Percentiles rank a stretch among this genome's conserved stretches.
These are phyloP conservation scores for Magnaporthiopsis incrustans DNA, from an alignment of 2,329 filamentous ascomycete species.

Conservation along the genomic window DNA sequence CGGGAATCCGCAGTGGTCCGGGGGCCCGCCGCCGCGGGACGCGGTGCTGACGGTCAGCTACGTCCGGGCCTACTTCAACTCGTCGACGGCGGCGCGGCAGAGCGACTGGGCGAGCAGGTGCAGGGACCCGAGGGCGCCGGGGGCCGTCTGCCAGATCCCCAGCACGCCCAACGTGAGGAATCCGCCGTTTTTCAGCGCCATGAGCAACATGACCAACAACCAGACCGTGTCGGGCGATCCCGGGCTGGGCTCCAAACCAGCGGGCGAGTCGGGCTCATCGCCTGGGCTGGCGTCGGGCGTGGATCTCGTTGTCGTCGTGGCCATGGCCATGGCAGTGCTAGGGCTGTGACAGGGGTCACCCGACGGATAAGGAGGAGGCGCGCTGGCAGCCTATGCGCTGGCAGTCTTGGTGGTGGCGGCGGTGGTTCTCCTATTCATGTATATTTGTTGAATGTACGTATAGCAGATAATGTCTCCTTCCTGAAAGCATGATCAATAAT, in stretches of 20 bases:
- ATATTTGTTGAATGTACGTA: no score
- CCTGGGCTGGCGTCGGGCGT: background rate
- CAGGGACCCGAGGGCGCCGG: conserved; percentile 23
- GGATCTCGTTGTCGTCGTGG: background rate
- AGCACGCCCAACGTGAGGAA: conserved; percentile 25
- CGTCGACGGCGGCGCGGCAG: conserved; percentile 36
- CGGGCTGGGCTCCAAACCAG: background rate
- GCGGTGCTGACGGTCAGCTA: conserved; percentile 58
- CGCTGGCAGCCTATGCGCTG: no score
- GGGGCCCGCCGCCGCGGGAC: conserved; percentile 57
- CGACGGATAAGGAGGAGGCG: background rate
- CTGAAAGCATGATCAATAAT: no score
- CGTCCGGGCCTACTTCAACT: conserved; percentile 75
- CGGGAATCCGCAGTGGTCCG: conserved; percentile 63
- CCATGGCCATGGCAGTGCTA: background rate
- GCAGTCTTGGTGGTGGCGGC: no score
- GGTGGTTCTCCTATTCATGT: no score
- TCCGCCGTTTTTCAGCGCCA: conserved; percentile 41
- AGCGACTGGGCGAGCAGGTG: conserved; percentile 34
- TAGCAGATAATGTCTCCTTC: no score
- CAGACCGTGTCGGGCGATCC: conserved; percentile 29
- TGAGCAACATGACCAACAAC: conserved; percentile 37
- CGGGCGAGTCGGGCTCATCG: background rate
- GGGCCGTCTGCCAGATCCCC: conserved; percentile 42
- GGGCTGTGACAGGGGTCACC: background rate